Evolutionary conservation across 805 yeast genomes (phyloP).

Genomic region (Wickerhamiella bombiphila): DNA sequence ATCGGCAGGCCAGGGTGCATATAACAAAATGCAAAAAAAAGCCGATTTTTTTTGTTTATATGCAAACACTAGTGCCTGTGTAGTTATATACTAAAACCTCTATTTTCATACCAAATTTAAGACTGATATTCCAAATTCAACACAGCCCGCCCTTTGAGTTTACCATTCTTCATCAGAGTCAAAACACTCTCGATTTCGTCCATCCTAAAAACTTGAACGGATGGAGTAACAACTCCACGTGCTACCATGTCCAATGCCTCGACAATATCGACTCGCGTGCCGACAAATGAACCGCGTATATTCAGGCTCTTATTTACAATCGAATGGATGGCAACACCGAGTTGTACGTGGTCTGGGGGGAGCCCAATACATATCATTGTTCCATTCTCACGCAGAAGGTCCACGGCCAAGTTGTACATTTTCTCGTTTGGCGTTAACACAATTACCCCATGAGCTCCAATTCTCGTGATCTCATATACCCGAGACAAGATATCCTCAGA

Average conservation of each 20-base stretch:
- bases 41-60: too few relatives aligned
- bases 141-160: slow-evolving; percentile 50
- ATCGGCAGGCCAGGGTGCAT: too few relatives aligned
- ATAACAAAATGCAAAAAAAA: too few relatives aligned
- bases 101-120: too few relatives aligned
- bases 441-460: slow-evolving; percentile 59
- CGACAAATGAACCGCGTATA: slow-evolving; percentile 45
- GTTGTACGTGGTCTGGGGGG: slow-evolving; percentile 45
- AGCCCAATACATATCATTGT: slow-evolving; percentile 48
- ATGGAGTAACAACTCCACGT: slow-evolving; percentile 38
- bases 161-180: slow-evolving; percentile 43
- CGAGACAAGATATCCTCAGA: slow-evolving; percentile 21
- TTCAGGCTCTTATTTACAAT: slow-evolving; percentile 29
- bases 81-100: too few relatives aligned
- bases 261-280: slow-evolving; percentile 45
- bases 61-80: too few relatives aligned
- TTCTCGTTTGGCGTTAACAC: slow-evolving; percentile 45
- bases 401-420: slow-evolving; percentile 12
- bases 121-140: not conserved
- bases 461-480: slow-evolving; percentile 32
- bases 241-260: slow-evolving; percentile 36
- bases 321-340: slow-evolving; percentile 29
- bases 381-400: slow-evolving; percentile 33
- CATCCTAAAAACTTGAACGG: slow-evolving; percentile 40
- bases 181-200: slow-evolving; percentile 28